A percentile compares a stretch with the other conserved stretches of the same genome.
Conservation (phyloP, 2,329 filamentous ascomycete genomes). For the Endoconidiophora polonica region DNA sequence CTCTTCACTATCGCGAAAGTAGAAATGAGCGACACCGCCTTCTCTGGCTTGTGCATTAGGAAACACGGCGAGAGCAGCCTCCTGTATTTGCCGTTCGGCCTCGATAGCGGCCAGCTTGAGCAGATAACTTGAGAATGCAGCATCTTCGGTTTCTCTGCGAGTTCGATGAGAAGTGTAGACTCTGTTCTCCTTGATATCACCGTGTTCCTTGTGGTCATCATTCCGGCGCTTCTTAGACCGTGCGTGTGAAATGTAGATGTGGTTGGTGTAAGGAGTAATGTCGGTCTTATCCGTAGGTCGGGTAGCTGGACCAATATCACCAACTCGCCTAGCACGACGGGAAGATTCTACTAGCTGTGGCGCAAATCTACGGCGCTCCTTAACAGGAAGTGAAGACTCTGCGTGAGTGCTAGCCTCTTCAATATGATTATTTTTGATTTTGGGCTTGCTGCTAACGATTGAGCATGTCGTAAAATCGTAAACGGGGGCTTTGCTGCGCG, state of each 20-base stretch:
- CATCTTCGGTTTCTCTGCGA: constrained; percentile 57
- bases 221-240: constrained; percentile 6
- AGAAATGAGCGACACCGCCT: constrained; percentile 55
- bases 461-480: neutral
- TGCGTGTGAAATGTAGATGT: constrained; percentile 33
- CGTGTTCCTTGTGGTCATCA: constrained; percentile 6
- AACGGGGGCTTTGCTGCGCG: constrained; percentile 19
- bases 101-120: constrained; percentile 65
- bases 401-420: neutral
- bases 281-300: constrained; percentile 55
- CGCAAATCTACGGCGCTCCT: constrained; percentile 38
- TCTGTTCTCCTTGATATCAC: neutral
- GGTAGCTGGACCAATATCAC: constrained; percentile 45
- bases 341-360: constrained; percentile 73
- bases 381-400: neutral
- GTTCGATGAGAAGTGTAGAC: constrained; percentile 12
- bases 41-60: constrained; percentile 33
- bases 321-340: constrained; percentile 49
- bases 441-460: neutral
- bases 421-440: constrained; percentile 4
- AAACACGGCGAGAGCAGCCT: constrained; percentile 60
- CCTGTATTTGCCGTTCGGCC: constrained; percentile 63
- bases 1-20: constrained; percentile 46
- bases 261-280: constrained; percentile 46
- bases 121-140: constrained; percentile 58